Evolutionary conservation across 2,329 filamentous ascomycete genomes (phyloP), one percentile per base, ranked within the genome.

Genomic region (Teratosphaeria viscida): DNA sequence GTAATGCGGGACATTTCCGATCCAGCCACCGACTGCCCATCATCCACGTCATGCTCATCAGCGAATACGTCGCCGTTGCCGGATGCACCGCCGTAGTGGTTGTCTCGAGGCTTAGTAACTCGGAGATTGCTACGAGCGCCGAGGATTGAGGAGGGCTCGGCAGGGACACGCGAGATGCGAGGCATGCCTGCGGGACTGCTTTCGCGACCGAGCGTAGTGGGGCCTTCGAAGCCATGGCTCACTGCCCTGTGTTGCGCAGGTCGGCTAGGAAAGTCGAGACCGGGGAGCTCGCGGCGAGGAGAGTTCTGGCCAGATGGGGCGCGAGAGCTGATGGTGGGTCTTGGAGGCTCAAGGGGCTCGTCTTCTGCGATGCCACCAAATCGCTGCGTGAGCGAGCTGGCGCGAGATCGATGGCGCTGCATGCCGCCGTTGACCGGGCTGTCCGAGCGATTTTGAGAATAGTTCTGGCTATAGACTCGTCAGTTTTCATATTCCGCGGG

Each of bases 381-480:
- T 61, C 83, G 81, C 60, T 86, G 83, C 60, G 76, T 77, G 70
- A 84, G 85, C 32, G 84, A 84, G 69, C 85, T 82, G 26, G 84
- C 82, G 12, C 85, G 80, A 60, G 83, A 81, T 62, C 84, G 79
- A 35, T 73, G 72, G 54, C 78, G 80, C 56, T 76, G 78, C 11
- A 59, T 57, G 29, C 64, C 52, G 52, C 58, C 65, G 57, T 69
- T 70, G 56, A 65, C 65, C 16, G 69, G 68, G 61, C 67, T 70
- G 61, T 59, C 66, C 16, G 66, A 66, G 54, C 65, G 65, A 23
- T 16, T 47, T 66, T 68, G 61, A 56, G 52, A 55, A 58, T 61
- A 64, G 37, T 55, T 19, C 59, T 61, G 59, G 16, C 59, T 61
- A 34, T 26, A 26, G 14, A 5, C 6, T 34, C 23, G 52, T 54